phyloP scores from a whole-genome alignment of 2,329 filamentous ascomycete species.

The Xylaria sp. region DNA sequence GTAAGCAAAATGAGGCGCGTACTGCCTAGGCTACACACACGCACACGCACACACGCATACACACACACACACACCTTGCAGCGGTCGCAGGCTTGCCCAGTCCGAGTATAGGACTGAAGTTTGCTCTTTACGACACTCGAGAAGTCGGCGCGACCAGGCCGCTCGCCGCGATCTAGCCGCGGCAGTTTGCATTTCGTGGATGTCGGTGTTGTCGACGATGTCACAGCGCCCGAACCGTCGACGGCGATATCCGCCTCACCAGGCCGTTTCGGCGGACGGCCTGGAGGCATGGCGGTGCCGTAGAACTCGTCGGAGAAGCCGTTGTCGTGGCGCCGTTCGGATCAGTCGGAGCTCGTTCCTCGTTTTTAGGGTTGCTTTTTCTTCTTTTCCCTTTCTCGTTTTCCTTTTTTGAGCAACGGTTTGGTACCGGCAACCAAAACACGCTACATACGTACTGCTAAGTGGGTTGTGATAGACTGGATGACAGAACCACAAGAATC shows the following conservation, averaged over 20 bases:
- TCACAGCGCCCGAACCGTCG: slow-evolving; percentile 46
- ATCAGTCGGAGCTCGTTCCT: slow-evolving; percentile 3
- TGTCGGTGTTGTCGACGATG: slow-evolving; percentile 18
- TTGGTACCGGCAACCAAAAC: neutral
- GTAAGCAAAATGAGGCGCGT: slow-evolving; percentile 1
- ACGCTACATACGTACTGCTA: slow-evolving; percentile 5
- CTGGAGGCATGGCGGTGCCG: slow-evolving; percentile 52
- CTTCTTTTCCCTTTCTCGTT: neutral
- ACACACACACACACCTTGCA: slow-evolving; percentile 73
- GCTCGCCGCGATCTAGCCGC: slow-evolving; percentile 56
- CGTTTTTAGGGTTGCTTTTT: neutral
- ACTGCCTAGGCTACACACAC: neutral
- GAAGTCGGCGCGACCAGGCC: slow-evolving; percentile 58
- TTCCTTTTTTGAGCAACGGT: neutral
- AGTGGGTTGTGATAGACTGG: slow-evolving; percentile 11
- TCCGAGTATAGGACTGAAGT: slow-evolving; percentile 67
- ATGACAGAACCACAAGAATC: slow-evolving; percentile 7
- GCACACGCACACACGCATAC: neutral
- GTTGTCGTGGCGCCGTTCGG: slow-evolving; percentile 11
- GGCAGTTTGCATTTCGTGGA: slow-evolving; percentile 58
- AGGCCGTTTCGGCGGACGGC: slow-evolving; percentile 57
- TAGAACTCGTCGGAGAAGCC: slow-evolving; percentile 19
- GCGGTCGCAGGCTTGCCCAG: slow-evolving; percentile 87
- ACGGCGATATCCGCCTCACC: slow-evolving; percentile 52
- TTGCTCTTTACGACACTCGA: slow-evolving; percentile 66